Evolutionary conservation across 2,329 filamentous ascomycete species (phyloP), one percentile per base, ranked within the genome.

Genomic region (Colletotrichum costaricense): DNA sequence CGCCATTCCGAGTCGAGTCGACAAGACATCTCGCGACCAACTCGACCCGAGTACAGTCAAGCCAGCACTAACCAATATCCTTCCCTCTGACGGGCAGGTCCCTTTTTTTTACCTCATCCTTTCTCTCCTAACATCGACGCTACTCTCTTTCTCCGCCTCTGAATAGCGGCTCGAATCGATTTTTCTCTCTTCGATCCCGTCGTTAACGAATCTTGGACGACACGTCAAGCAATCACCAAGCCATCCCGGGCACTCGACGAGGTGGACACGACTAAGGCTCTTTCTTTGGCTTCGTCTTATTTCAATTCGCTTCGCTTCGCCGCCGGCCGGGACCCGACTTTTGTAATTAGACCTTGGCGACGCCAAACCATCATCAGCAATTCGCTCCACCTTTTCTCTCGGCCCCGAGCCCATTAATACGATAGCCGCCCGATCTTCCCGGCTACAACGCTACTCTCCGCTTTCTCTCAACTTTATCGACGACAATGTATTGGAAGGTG

Each of bases 11-110:
- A 66, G 71, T 73, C 67, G 67, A 73, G 67, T 66, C 71, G 67
- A 71, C 67, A 28, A 74, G 67, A 73, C 57, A 52, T 75, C 73
- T 64, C 76, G 69, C 38, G 49, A 69, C 67, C 54, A 69, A 69
- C 63, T 67, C 54, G 70, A 70, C 67, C 74, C 71, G 71, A 66
- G 56, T 65, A 35, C 71, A 60, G 70, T 60, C 60, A 35, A 69
- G 67, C 70, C 67, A 73, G 67, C 60, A 73, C 30, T 52, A 56
- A 28, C 14, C 28, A 16, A 16, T 38, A 71, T 75, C 77, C 76
- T 78, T 77, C 78, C 76, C 75, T 78, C 78, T 76, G 71, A 75
- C 78, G 79, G 81, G 81, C 82, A 78, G 80, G 79, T 76, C 78
- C 79, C 78, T 75, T 77, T 78, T 74, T 74, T 69, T 69, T 72